phyloP scores from a whole-genome alignment of 2,329 filamentous ascomycete species.

The Aspergillus ibericus region DNA sequence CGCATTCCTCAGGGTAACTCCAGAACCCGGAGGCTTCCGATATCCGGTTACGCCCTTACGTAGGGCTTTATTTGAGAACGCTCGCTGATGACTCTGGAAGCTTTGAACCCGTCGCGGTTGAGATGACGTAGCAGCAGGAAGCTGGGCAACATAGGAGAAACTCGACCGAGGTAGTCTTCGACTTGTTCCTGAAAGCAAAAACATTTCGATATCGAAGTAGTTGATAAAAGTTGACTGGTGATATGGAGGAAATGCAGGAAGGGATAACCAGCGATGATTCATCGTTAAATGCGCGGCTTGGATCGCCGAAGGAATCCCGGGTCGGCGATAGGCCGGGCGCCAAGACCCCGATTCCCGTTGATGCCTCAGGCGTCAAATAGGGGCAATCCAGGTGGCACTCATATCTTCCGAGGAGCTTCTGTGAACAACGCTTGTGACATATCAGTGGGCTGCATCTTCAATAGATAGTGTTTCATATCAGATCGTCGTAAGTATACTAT shows the following conservation, averaged over 20 bases:
- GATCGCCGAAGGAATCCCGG: background rate
- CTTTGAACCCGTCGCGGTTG: background rate
- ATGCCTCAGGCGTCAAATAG: background rate
- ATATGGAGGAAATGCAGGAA: background rate
- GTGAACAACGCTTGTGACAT: too few species aligned
- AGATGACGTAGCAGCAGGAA: background rate
- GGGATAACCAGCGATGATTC: background rate
- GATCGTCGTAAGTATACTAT: too few species aligned
- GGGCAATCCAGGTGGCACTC: too few species aligned
- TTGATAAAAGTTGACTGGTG: background rate
- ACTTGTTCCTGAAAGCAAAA: background rate
- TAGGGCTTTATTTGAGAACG: background rate
- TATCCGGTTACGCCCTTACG: background rate
- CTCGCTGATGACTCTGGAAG: background rate
- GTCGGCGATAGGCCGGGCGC: background rate
- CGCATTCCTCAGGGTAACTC: background rate
- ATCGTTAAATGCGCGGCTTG: background rate
- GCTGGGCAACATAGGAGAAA: background rate
- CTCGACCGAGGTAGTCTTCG: background rate
- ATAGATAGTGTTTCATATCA: too few species aligned
- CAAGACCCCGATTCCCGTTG: background rate
- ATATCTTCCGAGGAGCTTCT: too few species aligned
- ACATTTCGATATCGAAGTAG: background rate
- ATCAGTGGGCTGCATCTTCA: too few species aligned
- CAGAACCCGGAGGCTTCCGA: accelerated